Base-by-base conservation (phyloP, 2,329 filamentous ascomycete genomes). In the Fusarium azukiicola region DNA sequence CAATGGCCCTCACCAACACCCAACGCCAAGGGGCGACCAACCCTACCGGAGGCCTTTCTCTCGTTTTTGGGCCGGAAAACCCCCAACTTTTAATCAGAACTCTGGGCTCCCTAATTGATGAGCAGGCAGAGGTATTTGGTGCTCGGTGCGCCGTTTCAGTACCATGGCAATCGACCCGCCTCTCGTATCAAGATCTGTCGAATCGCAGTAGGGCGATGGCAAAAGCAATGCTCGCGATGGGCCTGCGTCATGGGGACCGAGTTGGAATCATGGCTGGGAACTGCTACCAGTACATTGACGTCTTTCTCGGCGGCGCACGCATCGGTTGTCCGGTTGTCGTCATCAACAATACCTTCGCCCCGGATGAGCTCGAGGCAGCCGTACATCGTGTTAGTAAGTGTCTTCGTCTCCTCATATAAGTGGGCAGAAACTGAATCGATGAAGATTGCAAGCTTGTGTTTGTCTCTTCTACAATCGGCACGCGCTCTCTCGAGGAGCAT, bases 211-310 rank as follows among this genome's bases (percentile, higher is more conserved):
- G 38, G 52, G 13, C 47, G 19, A 67, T 79, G 23, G 75, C 77
- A 0, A 63, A 67, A n/a, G 66, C 68, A 2, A 32, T 79, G 23
- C 86, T 77, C 4, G 21, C 61, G 16, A 40, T 72, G n/a, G 76
- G 72, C 0, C 10, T 79, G 8, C 42, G 50, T 3, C 72, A 67
- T 49, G 78, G 78, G 8, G 72, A 80, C 3, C 61, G 70, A 7
- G 67, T 79, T 3, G 76, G 76, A 1, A 72, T 80, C 14, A 73
- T 80, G 72, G 78, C 76, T 7, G 78, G 78, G 1, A 80, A 80
- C 36, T 72, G 78, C 8, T 69, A 67, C 36, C 67, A 80, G 52
- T 80, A 80, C 32, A 56, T 78, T 6, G 76, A 78, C 9, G 49
- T 73, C 3, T 73, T 80, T 16, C 74, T 80, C 8, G 78, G 74